phyloP scores from a whole-genome alignment of 1,139 yeast species.

The Spathaspora jeffriesii region DNA sequence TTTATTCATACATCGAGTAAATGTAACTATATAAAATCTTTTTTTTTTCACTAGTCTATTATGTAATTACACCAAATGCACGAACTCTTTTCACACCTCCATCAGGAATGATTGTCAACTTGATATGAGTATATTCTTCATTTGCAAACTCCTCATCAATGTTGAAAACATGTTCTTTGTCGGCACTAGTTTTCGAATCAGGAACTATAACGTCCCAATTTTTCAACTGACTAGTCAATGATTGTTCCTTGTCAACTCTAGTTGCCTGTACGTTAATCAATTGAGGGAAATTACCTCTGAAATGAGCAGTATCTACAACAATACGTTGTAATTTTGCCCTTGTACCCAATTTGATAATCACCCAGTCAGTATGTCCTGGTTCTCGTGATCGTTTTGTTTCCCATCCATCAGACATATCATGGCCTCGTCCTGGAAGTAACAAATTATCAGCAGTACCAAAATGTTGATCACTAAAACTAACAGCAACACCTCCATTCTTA shows the following conservation, averaged over 20 bases:
- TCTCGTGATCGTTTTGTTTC: constrained; percentile 90
- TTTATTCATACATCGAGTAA: constrained; percentile 9
- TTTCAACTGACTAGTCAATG: constrained; percentile 28
- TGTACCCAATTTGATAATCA: constrained; percentile 74
- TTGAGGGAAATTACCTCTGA: constrained; percentile 93
- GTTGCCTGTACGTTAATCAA: constrained; percentile 63
- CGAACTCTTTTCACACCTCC: constrained; percentile 94
- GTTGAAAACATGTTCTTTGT: constrained; percentile 66
- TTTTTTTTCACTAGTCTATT: neutral
- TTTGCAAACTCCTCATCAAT: constrained; percentile 18
- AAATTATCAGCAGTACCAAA: constrained; percentile 90
- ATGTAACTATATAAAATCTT: neutral
- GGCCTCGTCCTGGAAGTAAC: constrained; percentile 90
- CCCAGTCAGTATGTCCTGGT: constrained; percentile 91
- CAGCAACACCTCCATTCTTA: constrained; percentile 86
- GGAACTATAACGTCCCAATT: constrained; percentile 69
- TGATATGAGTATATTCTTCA: constrained; percentile 58
- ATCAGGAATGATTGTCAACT: constrained; percentile 85
- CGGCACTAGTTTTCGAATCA: constrained; percentile 75
- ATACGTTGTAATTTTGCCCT: constrained; percentile 55
- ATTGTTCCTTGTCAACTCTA: constrained; percentile 29
- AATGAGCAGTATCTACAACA: constrained; percentile 88
- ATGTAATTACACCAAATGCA: constrained; percentile 62
- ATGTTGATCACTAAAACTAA: constrained; percentile 84
- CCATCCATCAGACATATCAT: constrained; percentile 98